Conservation (phyloP, 768 basidiomycete genomes). For the Xerocomus spinulosus region DNA sequence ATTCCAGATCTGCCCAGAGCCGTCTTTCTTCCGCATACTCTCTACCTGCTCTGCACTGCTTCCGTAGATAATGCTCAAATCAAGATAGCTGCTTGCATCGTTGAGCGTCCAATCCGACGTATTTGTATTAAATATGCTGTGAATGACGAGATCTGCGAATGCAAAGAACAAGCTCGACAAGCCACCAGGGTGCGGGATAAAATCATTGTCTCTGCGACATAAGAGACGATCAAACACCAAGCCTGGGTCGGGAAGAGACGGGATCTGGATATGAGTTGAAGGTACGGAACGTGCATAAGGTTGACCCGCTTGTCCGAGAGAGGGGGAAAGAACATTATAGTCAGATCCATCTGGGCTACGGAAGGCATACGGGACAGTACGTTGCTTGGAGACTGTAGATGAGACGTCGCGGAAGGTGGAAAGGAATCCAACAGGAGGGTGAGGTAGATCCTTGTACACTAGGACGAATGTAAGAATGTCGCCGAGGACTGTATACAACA, state of each 20-base stretch:
- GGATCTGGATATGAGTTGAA: constrained; percentile 39
- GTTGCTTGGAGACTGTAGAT: not conserved
- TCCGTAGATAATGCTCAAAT: constrained; percentile 73
- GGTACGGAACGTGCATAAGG: constrained; percentile 70
- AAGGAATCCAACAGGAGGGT: constrained; percentile 60
- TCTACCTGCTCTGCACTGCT: constrained; percentile 44
- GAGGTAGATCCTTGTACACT: constrained; percentile 81
- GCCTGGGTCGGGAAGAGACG: constrained; percentile 58
- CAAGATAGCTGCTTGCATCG: constrained; percentile 67
- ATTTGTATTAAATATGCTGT: constrained; percentile 63
- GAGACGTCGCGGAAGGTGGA: constrained; percentile 12
- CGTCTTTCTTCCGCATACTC: constrained; percentile 55
- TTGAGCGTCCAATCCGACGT: constrained; percentile 50
- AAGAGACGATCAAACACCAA: constrained; percentile 72
- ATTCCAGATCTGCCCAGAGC: constrained; percentile 59
- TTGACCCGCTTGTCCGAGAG: constrained; percentile 53
- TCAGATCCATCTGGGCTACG: constrained; percentile 59
- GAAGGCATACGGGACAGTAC: constrained; percentile 43
- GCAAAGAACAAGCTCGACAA: constrained; percentile 74
- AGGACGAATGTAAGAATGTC: constrained; percentile 2
- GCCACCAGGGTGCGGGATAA: constrained; percentile 57
- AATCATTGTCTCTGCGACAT: constrained; percentile 33
- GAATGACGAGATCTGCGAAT: constrained; percentile 73
- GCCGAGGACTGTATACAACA: not conserved
- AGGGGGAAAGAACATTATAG: constrained; percentile 52